Base-by-base conservation (phyloP, 352 stramenopile genomes). In the Globisporangium yorkense region DNA sequence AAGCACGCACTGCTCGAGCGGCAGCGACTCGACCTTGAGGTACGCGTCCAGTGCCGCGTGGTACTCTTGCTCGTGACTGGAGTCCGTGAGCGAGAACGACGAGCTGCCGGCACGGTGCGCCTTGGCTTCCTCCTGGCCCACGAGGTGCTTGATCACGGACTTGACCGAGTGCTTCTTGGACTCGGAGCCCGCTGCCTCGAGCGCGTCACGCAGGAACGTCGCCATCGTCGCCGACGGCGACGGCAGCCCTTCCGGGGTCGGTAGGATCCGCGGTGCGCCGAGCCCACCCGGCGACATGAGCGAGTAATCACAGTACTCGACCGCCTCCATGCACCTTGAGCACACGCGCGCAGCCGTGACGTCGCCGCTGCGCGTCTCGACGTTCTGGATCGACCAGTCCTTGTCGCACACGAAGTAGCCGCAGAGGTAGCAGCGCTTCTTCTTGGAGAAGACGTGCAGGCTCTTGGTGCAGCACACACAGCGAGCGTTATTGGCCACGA, bases 381-480 rank as follows among this genome's bases (percentile, higher is more conserved):
- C 54, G 41, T 68, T 62, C 53, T 75, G 60, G 43, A 73, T 70
- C 56, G 37, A 44, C 50, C 63, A 75, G 46, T 71, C 72, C 29
- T 67, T 64, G n/a, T 75, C 68, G 45, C 71, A 80, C 20, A 80
- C 67, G 39, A 59, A 61, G 49, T 75, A 66, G 37, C 71, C 68
- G 39, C 71, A 77, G 10, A 80, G 57, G 27, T 68, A 63, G 47
- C 71, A 80, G 8, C 69, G 62, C 55, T 75, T 77, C 48, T 69
- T 71, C 49, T 67, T 66, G 3, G 58, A 55, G 41, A 70, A 51
- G 18, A 77, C 3, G 5, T 67, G 56, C 37, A 89, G 59, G 20
- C 65, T 74, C 56, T 77, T 80, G 12, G 70, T 74, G 41, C 80
- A 90, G 58, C 71, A 79, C 31, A 80, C 76, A 51, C 80, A 90